Conservation (phyloP, 305 asterid genomes). For the Solanum hybrid region DNA sequence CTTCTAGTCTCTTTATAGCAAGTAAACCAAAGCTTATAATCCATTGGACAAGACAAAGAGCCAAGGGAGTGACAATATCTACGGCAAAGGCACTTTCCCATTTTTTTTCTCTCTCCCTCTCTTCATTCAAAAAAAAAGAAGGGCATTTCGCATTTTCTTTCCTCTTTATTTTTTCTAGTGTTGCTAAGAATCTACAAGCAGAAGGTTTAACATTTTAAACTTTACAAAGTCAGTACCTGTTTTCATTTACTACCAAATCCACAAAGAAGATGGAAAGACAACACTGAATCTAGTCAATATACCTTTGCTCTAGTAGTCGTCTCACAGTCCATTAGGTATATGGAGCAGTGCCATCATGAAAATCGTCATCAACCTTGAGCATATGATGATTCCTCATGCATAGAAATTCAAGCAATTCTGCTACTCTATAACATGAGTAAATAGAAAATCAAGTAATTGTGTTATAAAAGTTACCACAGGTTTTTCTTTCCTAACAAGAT, state of each 20-base stretch:
- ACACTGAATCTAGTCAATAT: constrained; percentile 3
- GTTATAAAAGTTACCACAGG: neutral
- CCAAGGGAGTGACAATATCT: constrained; percentile 27
- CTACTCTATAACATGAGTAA: neutral
- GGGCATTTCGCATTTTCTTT: constrained; percentile 88
- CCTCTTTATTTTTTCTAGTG: constrained; percentile 54
- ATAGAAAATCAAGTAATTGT: neutral
- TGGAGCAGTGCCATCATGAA: constrained; percentile 77
- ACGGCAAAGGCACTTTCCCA: constrained; percentile 75
- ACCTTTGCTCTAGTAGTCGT: constrained; percentile 83
- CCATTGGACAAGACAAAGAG: neutral
- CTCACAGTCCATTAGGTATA: constrained; percentile 90
- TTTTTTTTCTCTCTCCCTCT: neutral
- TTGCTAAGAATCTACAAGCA: constrained; percentile 64
- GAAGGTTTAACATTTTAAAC: neutral
- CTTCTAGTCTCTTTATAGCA: neutral
- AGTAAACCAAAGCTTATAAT: neutral
- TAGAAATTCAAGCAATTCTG: constrained; percentile 7
- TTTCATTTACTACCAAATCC: neutral
- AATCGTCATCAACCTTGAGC: constrained; percentile 80
- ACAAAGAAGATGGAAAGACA: constrained; percentile 2
- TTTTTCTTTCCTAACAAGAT: neutral
- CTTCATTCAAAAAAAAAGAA: constrained; percentile 20
- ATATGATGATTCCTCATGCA: constrained; percentile 74
- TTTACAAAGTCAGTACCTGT: neutral